Percentiles rank a stretch among this genome's conserved stretches.
These are phyloP conservation scores for Penicillium canescens DNA, from an alignment of 495 filamentous ascomycete genomes.

Conservation along the genomic window DNA sequence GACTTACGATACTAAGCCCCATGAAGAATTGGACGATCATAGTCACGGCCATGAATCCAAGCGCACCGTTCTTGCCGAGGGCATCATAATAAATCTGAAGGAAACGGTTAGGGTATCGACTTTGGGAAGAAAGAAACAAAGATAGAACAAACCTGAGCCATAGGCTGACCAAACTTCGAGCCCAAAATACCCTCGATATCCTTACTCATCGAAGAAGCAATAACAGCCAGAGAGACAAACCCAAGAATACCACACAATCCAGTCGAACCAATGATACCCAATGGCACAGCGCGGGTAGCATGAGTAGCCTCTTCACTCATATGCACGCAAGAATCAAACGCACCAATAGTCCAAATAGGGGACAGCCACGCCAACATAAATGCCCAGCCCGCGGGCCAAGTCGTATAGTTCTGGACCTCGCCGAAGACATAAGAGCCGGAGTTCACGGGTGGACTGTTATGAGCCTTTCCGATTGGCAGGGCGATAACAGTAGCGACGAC, in stretches of 20 bases:
- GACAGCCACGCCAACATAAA: constrained; percentile 67
- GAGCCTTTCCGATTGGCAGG: constrained; percentile 56
- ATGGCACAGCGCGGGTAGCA: constrained; percentile 60
- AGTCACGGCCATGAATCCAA: constrained; percentile 46
- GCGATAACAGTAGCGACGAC: constrained; percentile 66
- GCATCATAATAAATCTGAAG: constrained; percentile 46
- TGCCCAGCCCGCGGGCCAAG: constrained; percentile 61
- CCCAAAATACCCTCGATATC: constrained; percentile 34
- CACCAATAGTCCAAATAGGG: constrained; percentile 69
- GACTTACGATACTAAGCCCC: constrained; percentile 40
- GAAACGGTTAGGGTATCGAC: neutral
- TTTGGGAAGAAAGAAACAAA: neutral
- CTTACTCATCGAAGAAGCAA: constrained; percentile 41
- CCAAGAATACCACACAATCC: constrained; percentile 49
- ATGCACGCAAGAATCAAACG: constrained; percentile 56
- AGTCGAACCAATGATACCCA: constrained; percentile 54
- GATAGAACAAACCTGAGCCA: constrained; percentile 38
- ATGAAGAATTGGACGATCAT: constrained; percentile 49
- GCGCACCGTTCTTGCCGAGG: constrained; percentile 43
- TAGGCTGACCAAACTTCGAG: constrained; percentile 43
- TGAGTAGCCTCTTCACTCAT: constrained; percentile 67
- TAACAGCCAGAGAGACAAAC: constrained; percentile 53
- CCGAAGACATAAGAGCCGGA: constrained; percentile 41
- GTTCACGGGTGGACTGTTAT: constrained; percentile 34
- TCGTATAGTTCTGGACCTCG: constrained; percentile 52